Evolutionary conservation across 495 filamentous ascomycete genomes (phyloP), one percentile per base, ranked within the genome.

Genomic region (Trichoderma asperelloides): DNA sequence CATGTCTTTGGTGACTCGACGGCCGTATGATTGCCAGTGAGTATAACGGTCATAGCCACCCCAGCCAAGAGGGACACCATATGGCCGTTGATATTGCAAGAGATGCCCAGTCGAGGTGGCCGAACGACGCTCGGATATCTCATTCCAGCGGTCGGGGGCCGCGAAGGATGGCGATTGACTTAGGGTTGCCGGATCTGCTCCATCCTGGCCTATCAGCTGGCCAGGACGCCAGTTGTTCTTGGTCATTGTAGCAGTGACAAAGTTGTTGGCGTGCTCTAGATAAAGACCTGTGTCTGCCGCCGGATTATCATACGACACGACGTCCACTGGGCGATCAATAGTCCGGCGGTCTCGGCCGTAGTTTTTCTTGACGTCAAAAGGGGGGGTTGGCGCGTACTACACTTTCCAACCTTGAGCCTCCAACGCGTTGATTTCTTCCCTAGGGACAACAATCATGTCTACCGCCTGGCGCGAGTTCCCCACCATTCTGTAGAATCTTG

Each of bases 1-100:
- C 57, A 62, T 62, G 23, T 62, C 57, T 62, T 37, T 62, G 57
- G 7, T 12, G 57, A 62, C 21, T 62, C 57, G 57, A 28, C 57
- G 57, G 30, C 57, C 57, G 57, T 12, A 62, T 6, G 57, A 28
- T 37, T 62, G 57, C 57, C 57, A 62, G 4, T 62, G 23, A 21
- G 25, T 62, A 18, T 28, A 28, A 3, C 28, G 4, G 21, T 62
- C 13, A 37, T 62, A 62, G 23, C 23, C 57, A 37, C 57, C 57
- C 57, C 57, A 62, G 7, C 57, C 57, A 18, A 4, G 2, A 28
- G 12, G 4, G 23, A 62, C 57, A 21, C 30, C 30, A 6, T 9
- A 9, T 4, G 57, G 57, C 28, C 57, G 57, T 28, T 62, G 25
- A 21, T 62, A 21, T 28, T 28, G 23, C 25, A 62, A 62, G 21